Conservation (phyloP, 2,329 filamentous ascomycete genomes). For the Exutisphaerella laricina region DNA sequence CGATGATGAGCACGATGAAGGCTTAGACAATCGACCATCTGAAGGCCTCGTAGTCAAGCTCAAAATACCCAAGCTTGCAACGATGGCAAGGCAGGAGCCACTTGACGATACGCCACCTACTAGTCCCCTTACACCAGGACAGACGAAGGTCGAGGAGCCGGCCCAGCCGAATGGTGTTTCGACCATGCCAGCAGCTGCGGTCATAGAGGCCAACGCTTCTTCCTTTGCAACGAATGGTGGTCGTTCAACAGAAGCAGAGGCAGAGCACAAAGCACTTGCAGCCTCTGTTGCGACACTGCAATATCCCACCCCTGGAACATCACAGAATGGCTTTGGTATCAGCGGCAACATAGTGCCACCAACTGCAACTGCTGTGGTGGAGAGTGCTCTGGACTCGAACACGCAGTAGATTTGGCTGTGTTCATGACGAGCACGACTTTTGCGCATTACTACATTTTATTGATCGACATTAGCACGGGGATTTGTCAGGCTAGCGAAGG, state of each 20-base stretch:
- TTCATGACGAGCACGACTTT: no score
- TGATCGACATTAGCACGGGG: no score
- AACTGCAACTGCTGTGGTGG: background rate
- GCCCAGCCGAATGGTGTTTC: constrained; percentile 1
- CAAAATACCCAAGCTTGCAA: constrained; percentile 21
- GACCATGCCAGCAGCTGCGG: background rate
- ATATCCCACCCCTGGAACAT: background rate
- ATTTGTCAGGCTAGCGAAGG: no score
- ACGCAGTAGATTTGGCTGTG: no score
- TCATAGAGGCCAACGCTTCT: no score
- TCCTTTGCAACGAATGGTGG: no score
- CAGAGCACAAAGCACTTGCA: constrained; percentile 1
- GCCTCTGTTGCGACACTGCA: background rate
- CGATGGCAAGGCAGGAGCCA: background rate
- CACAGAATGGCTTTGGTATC: background rate
- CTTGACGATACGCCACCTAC: constrained; percentile 19
- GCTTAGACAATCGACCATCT: constrained; percentile 20
- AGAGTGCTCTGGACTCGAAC: no score
- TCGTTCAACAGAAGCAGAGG: background rate
- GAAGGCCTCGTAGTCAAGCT: constrained; percentile 70
- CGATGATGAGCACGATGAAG: constrained; percentile 34
- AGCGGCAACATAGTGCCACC: background rate
- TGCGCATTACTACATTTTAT: no score
- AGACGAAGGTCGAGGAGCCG: background rate
- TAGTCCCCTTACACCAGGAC: constrained; percentile 13